These are phyloP conservation scores for Verticillium isaacii DNA, from an alignment of 2,329 filamentous ascomycete genomes.

Conservation along the genomic window DNA sequence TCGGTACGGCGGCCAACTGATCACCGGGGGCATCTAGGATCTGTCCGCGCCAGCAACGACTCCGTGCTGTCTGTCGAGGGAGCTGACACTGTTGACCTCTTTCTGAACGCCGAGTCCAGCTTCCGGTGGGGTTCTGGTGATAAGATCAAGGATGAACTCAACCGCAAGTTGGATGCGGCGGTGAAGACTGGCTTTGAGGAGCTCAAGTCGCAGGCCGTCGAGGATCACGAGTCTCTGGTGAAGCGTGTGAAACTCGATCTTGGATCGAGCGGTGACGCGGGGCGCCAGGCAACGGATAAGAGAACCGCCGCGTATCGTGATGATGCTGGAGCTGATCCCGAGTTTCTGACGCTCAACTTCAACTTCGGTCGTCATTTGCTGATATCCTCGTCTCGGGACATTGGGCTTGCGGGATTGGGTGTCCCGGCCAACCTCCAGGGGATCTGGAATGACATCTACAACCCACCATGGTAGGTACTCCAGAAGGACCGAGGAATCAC, in stretches of 20 bases:
- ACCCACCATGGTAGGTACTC: slow-evolving; percentile 23
- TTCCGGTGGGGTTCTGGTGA: slow-evolving; percentile 17
- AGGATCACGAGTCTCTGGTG: slow-evolving; percentile 15
- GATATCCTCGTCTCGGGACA: slow-evolving; percentile 18
- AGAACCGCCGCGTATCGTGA: slow-evolving; percentile 9
- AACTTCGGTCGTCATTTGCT: slow-evolving; percentile 27
- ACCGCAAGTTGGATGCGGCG: slow-evolving; percentile 17
- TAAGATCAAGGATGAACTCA: slow-evolving; percentile 17
- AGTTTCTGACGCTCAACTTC: slow-evolving; percentile 21
- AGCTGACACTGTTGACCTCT: slow-evolving; percentile 18
- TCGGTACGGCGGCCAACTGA: background rate
- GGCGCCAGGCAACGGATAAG: slow-evolving; percentile 3
- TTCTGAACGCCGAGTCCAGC: slow-evolving; percentile 19
- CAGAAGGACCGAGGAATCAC: background rate
- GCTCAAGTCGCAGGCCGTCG: slow-evolving; percentile 11
- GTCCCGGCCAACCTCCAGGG: slow-evolving; percentile 29
- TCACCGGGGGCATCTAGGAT: background rate
- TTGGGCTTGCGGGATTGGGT: slow-evolving; percentile 9
- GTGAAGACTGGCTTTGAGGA: slow-evolving; percentile 12
- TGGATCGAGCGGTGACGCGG: slow-evolving; percentile 10
- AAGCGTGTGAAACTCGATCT: slow-evolving; percentile 15
- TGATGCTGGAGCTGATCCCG: slow-evolving; percentile 16
- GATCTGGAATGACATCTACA: slow-evolving; percentile 26
- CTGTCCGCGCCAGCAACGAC: background rate
- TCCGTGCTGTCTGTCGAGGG: slow-evolving; percentile 10